These are phyloP conservation scores for Populus nigra DNA, from an alignment of 345 rosid genomes.

Conservation along the genomic window DNA sequence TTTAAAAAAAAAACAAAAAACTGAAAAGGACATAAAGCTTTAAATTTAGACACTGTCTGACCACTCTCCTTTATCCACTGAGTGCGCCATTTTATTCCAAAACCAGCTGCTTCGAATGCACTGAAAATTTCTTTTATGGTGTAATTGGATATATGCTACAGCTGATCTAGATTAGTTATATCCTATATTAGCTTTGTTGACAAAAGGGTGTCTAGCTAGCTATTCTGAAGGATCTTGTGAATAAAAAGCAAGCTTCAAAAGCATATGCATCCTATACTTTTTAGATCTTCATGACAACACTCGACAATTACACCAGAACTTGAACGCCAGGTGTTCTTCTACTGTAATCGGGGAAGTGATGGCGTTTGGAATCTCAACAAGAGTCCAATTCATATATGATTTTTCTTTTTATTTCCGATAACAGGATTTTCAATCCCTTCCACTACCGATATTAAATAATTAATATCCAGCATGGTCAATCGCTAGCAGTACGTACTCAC, in stretches of 20 bases:
- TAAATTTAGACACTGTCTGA: slow-evolving; percentile 16
- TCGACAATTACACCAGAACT: neutral
- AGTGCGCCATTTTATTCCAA: slow-evolving; percentile 23
- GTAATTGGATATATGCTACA: neutral
- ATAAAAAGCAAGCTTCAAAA: neutral
- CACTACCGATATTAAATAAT: too few relatives aligned
- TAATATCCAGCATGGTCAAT: neutral
- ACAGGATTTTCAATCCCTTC: neutral
- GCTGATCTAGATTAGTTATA: neutral
- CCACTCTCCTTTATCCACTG: slow-evolving; percentile 18
- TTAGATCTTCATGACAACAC: neutral
- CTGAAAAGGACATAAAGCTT: slow-evolving; percentile 46
- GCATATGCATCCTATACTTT: neutral
- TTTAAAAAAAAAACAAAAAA: neutral
- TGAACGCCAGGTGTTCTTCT: neutral
- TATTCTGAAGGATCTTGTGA: neutral
- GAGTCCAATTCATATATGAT: neutral
- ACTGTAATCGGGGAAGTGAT: neutral
- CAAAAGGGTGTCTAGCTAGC: neutral
- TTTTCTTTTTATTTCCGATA: neutral
- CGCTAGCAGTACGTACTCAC: neutral
- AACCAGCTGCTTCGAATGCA: slow-evolving; percentile 22
- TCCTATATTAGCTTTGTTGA: neutral
- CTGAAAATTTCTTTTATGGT: neutral
- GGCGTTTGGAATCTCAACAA: neutral